Conservation (phyloP, 768 basidiomycete genomes). For the Mrakia gelida region DNA sequence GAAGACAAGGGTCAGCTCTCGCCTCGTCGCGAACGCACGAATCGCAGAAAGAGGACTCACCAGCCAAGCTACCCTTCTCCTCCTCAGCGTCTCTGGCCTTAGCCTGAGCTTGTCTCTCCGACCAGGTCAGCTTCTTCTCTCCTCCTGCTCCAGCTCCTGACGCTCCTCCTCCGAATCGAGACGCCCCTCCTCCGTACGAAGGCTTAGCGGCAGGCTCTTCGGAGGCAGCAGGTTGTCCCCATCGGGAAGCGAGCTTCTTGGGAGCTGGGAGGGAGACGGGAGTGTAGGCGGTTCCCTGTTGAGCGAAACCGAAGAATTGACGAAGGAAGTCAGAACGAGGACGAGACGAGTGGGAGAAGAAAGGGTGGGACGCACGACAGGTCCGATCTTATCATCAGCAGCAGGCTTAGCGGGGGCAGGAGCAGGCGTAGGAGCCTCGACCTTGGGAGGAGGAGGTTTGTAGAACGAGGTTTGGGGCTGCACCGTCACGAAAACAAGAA, state of each 20-base stretch:
- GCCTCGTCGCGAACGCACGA: no score
- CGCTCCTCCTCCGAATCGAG: slow-evolving; percentile 1
- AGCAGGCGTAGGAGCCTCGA: slow-evolving; percentile 46
- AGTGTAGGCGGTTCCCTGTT: slow-evolving; percentile 71
- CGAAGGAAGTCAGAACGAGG: neutral
- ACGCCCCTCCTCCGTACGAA: slow-evolving; percentile 37
- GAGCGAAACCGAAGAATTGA: no score
- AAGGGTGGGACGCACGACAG: slow-evolving; percentile 52
- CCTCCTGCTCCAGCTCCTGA: slow-evolving; percentile 41
- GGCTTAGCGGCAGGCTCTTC: slow-evolving; percentile 33
- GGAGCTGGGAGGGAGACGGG: slow-evolving; percentile 81
- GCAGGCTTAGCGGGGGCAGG: slow-evolving; percentile 55
- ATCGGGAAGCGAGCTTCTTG: slow-evolving; percentile 75
- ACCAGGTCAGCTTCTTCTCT: slow-evolving; percentile 84
- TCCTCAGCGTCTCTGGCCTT: slow-evolving; percentile 83
- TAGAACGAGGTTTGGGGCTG: slow-evolving; percentile 20
- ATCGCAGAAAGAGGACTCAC: neutral
- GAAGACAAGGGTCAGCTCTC: neutral
- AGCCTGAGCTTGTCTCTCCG: slow-evolving; percentile 82
- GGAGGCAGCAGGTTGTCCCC: slow-evolving; percentile 35
- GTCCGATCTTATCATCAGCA: slow-evolving; percentile 76
- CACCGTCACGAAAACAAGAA: neutral
- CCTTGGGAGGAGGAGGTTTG: slow-evolving; percentile 34
- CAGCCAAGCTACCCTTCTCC: slow-evolving; percentile 57
- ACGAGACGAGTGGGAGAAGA: neutral